A percentile compares a stretch with the other conserved stretches of the same genome.
These are phyloP conservation scores for Papilionanthe hybrid DNA, from an alignment of 116 monocot species.

Conservation along the genomic window DNA sequence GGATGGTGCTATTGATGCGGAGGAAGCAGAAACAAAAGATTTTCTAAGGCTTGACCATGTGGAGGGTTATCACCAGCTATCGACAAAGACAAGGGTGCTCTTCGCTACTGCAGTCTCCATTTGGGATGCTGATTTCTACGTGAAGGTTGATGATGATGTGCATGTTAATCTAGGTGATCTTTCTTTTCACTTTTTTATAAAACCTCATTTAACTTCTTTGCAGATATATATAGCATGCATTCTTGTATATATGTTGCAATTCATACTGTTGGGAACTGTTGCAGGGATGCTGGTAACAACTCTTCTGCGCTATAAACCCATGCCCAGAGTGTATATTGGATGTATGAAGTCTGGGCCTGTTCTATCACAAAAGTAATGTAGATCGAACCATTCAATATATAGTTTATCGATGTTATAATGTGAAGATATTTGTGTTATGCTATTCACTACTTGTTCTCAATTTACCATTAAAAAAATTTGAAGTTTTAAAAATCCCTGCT, in stretches of 20 bases:
- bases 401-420: too few relatives aligned
- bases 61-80: conserved; percentile 88
- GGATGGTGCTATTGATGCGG: conserved; percentile 65
- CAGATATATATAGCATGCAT: neutral
- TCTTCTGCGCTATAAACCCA: conserved; percentile 40
- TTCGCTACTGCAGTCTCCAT: conserved; percentile 65
- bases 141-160: conserved; percentile 90
- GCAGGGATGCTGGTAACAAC: conserved; percentile 63
- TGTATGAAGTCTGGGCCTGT: conserved; percentile 97
- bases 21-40: conserved; percentile 65
- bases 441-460: too few relatives aligned
- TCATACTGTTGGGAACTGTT: neutral
- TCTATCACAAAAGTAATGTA: conserved; percentile 64
- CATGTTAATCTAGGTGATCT: conserved; percentile 74
- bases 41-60: conserved; percentile 76
- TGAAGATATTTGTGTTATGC: too few relatives aligned
- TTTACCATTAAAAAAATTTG: too few relatives aligned
- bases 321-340: conserved; percentile 67
- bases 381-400: neutral
- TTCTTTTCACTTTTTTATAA: neutral
- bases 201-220: too few relatives aligned
- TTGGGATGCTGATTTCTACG: conserved; percentile 89
- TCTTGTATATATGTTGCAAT: neutral
- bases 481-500: too few relatives aligned
- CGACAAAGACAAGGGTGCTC: conserved; percentile 67